These are phyloP conservation scores for Aspergillus sp. DNA, from an alignment of 2,329 filamentous ascomycete species.

Conservation along the genomic window DNA sequence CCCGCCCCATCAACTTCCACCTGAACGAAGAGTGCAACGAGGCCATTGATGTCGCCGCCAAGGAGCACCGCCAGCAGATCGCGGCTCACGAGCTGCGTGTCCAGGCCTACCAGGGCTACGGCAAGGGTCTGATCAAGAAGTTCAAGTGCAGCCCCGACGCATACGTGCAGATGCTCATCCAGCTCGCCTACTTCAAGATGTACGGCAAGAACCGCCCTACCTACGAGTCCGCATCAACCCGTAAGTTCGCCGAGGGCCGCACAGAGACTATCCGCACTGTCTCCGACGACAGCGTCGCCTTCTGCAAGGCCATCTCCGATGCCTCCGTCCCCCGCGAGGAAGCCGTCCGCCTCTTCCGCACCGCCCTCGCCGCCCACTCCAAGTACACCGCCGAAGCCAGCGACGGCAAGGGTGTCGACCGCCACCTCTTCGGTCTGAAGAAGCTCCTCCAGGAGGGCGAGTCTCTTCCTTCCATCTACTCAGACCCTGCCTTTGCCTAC, in stretches of 20 bases:
- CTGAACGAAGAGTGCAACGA: constrained; percentile 70
- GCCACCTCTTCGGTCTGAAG: constrained; percentile 96
- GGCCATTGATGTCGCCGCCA: constrained; percentile 75
- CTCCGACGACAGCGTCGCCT: constrained; percentile 85
- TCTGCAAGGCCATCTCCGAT: constrained; percentile 85
- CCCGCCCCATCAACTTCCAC: constrained; percentile 73
- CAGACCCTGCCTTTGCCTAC: constrained; percentile 83
- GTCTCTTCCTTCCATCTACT: constrained; percentile 77
- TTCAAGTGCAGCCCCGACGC: constrained; percentile 98
- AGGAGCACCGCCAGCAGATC: constrained; percentile 80
- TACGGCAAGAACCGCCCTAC: constrained; percentile 97
- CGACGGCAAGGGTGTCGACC: constrained; percentile 90
- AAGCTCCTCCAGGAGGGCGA: constrained; percentile 80
- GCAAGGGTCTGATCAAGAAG: constrained; percentile 98
- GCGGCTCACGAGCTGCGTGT: constrained; percentile 86
- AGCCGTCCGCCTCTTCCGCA: constrained; percentile 73
- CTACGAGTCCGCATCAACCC: constrained; percentile 92
- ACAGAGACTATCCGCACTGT: constrained; percentile 95
- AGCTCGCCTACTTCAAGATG: constrained; percentile 98
- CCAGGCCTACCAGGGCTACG: constrained; percentile 95
- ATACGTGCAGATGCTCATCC: constrained; percentile 98
- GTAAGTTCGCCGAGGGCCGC: constrained; percentile 92
- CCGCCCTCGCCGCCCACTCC: constrained; percentile 76
- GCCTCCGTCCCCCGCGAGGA: constrained; percentile 61
- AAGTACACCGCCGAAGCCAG: constrained; percentile 89